Percentiles rank a stretch among this genome's conserved stretches.
Evolutionary conservation across 2,329 filamentous ascomycete genomes (phyloP).

Genomic region (Lasiodiplodia hormozganensis): DNA sequence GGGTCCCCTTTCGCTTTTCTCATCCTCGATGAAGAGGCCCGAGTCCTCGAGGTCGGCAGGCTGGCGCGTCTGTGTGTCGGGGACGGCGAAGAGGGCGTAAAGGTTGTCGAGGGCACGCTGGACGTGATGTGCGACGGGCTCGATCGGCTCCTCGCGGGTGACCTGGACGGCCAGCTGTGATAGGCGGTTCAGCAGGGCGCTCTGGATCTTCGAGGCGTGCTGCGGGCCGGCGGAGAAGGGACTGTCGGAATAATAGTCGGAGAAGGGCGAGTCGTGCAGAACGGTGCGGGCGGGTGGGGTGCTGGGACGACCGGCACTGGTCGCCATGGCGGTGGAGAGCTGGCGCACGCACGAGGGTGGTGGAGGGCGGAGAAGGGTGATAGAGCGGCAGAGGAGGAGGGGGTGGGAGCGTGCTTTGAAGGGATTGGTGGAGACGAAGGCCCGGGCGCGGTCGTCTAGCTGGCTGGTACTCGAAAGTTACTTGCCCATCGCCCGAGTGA

Average conservation of each 20-base stretch:
- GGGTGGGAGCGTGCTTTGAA: conserved; percentile 17
- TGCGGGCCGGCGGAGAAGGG: conserved; percentile 34
- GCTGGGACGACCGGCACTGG: conserved; percentile 15
- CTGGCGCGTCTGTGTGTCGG: conserved; percentile 24
- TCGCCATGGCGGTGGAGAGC: conserved; percentile 21
- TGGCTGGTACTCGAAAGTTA: conserved; percentile 31
- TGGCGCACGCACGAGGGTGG: background rate
- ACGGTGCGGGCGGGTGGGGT: conserved; percentile 21
- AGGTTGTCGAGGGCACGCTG: conserved; percentile 21
- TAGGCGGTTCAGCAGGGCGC: conserved; percentile 44
- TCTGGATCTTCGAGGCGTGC: conserved; percentile 16
- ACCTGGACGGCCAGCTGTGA: conserved; percentile 45
- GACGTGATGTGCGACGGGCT: conserved; percentile 24
- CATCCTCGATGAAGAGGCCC: conserved; percentile 28
- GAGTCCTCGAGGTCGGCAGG: conserved; percentile 26
- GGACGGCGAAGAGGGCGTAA: conserved; percentile 22
- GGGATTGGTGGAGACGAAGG: conserved; percentile 16
- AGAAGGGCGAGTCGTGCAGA: conserved; percentile 47
- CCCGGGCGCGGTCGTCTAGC: conserved; percentile 21
- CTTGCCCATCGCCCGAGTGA: conserved; percentile 51
- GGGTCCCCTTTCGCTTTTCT: conserved; percentile 2
- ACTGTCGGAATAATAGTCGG: conserved; percentile 51
- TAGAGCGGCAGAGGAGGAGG: background rate
- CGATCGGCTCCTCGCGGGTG: conserved; percentile 34
- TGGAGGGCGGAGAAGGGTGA: conserved; percentile 2